These are phyloP conservation scores for Populus nigra DNA, from an alignment of 345 rosid species.

Conservation along the genomic window DNA sequence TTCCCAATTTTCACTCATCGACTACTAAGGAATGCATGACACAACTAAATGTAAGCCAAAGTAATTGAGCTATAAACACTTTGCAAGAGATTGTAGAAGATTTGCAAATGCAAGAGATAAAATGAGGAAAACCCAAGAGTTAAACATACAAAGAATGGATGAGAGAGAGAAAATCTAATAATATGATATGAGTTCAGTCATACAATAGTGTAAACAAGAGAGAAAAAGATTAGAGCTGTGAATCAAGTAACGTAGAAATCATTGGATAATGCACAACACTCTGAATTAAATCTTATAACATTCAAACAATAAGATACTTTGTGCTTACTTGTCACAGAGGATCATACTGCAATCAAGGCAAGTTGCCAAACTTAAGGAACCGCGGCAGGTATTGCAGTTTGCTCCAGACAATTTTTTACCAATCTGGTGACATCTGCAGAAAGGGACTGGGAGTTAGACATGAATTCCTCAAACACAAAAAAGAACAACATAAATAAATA, in stretches of 20 bases:
- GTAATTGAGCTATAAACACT: background rate
- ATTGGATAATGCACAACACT: background rate
- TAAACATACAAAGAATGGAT: background rate
- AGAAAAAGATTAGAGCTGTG: background rate
- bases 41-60: background rate
- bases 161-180: too few relatives aligned
- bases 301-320: background rate
- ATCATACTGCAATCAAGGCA: constrained; percentile 59
- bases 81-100: background rate
- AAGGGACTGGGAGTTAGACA: background rate
- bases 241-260: background rate
- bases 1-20: background rate
- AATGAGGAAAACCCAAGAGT: background rate
- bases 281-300: background rate
- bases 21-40: background rate
- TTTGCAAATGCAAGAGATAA: background rate
- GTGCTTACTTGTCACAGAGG: constrained; percentile 58
- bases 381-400: constrained; percentile 51
- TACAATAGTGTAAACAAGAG: background rate
- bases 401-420: constrained; percentile 42
- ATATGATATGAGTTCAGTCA: too few relatives aligned
- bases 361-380: constrained; percentile 53
- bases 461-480: background rate
- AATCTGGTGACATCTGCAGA: constrained; percentile 57
- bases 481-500: background rate